Base-by-base conservation (phyloP, 768 basidiomycete genomes). In the Saitozyma podzolica region DNA sequence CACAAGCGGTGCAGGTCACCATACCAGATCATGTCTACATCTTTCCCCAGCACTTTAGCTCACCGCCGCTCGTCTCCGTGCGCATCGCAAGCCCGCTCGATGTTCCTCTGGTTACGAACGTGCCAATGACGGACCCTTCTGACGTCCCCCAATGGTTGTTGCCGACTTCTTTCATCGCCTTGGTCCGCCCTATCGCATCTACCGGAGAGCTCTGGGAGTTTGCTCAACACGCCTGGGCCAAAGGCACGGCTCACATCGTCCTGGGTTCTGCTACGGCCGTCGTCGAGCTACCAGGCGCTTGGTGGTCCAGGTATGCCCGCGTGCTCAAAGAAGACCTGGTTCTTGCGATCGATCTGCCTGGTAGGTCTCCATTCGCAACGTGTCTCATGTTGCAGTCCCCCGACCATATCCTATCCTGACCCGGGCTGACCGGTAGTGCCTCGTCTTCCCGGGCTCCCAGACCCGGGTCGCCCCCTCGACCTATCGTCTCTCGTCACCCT, bases 401-500 rank as follows among this genome's bases (percentile, higher is more conserved):
- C 58, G 61, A 39, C 64, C 58, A 17, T 66, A 49, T 51, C 49
- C 65, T 20, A 41, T 67, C 39, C 10, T 65, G 17, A 41, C 55
- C 49, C 29, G 59, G 37, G 57, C 64, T 51, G 40, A 45, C 48
- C 49, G 48, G 37, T 40, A 77, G 75, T 77, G 19, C 73, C 75
- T 1, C 64, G 50, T 6, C 37, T 74, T 3, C 73, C 73, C 8
- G 64, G 69, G 43, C 62, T 77, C 6, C 78, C 78, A 16, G 10
- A 39, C 17, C 73, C 74, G 6, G 75, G 70, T 10, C 57, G 63
- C 40, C 64, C 67, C n/a, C 59, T 76, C 37, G 65, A 79, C 48
- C 66, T 78, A 3, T 63, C 76, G 1, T 58, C 66, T 9, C 63
- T 76, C 16, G 74, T 79, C 55, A 64, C 53, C 0, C 69, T 79